These are phyloP conservation scores for Penicillium argentinense DNA, from an alignment of 495 filamentous ascomycete genomes.

Conservation along the genomic window DNA sequence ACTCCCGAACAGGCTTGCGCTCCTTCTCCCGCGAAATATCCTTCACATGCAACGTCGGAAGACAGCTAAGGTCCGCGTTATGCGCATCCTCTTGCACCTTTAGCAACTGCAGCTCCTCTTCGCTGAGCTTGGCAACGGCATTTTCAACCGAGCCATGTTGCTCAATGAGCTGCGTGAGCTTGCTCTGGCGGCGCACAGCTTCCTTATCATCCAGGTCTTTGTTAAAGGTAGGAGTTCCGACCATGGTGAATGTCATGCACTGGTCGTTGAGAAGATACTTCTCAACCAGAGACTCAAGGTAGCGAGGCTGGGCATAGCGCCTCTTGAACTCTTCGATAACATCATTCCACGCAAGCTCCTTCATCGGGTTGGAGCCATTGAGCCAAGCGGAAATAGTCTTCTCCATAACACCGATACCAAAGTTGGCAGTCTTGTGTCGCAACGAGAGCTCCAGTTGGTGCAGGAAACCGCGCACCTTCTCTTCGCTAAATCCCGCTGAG, in stretches of 20 bases:
- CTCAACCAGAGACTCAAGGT: slow-evolving; percentile 81
- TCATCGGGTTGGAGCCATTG: slow-evolving; percentile 89
- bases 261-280: slow-evolving; percentile 88
- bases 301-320: slow-evolving; percentile 66
- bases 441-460: slow-evolving; percentile 88
- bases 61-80: slow-evolving; percentile 77
- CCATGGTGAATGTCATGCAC: slow-evolving; percentile 92
- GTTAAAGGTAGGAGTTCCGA: slow-evolving; percentile 71
- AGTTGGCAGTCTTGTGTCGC: slow-evolving; percentile 93
- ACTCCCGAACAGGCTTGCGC: slow-evolving; percentile 65
- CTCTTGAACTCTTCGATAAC: slow-evolving; percentile 78
- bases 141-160: slow-evolving; percentile 67
- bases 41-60: slow-evolving; percentile 81
- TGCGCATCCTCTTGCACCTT: slow-evolving; percentile 79
- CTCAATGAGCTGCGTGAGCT: slow-evolving; percentile 67
- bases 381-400: slow-evolving; percentile 89
- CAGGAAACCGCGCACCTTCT: slow-evolving; percentile 88
- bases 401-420: slow-evolving; percentile 88
- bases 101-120: slow-evolving; percentile 77
- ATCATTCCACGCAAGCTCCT: slow-evolving; percentile 85
- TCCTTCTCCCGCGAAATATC: slow-evolving; percentile 85
- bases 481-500: slow-evolving; percentile 75
- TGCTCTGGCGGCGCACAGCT: slow-evolving; percentile 61
- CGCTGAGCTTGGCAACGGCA: slow-evolving; percentile 66
- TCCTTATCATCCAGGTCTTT: slow-evolving; percentile 79